A percentile compares a stretch with the other conserved stretches of the same genome.
Conservation (phyloP, 495 filamentous ascomycete species). For the Cercophora scortea region DNA sequence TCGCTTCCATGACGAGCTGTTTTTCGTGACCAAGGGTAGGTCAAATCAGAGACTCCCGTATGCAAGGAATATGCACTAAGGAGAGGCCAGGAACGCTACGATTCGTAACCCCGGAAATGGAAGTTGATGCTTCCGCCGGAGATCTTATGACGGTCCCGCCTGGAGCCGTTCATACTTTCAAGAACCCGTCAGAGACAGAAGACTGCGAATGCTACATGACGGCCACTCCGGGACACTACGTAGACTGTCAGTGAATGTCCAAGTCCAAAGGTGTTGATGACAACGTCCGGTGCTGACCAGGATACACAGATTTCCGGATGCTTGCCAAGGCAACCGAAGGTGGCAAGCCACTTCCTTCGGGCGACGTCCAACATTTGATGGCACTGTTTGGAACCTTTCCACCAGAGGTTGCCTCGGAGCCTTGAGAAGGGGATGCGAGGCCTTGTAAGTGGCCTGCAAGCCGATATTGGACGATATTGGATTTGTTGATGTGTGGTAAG, state of each 20-base stretch:
- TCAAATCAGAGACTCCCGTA: neutral
- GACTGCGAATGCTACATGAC: conserved; percentile 50
- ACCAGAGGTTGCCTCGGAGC: conserved; percentile 22
- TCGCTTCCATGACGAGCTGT: conserved; percentile 48
- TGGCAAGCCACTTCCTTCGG: conserved; percentile 11
- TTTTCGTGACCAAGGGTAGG: conserved; percentile 42
- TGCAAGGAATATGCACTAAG: neutral
- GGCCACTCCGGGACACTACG: conserved; percentile 37
- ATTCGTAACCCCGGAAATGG: conserved; percentile 33
- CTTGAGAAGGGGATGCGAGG: conserved; percentile 5
- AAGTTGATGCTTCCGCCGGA: conserved; percentile 38
- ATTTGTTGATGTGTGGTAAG: neutral
- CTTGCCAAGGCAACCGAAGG: conserved; percentile 17
- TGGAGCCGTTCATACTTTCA: conserved; percentile 46
- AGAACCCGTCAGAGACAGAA: conserved; percentile 41
- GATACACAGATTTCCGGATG: conserved; percentile 23
- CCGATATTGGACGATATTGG: neutral
- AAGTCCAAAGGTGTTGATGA: neutral
- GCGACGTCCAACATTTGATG: conserved; percentile 23
- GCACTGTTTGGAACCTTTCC: conserved; percentile 29
- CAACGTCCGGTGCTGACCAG: neutral
- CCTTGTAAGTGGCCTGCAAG: neutral
- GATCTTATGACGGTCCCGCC: conserved; percentile 46
- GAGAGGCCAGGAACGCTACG: conserved; percentile 16
- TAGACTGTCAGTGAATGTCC: conserved; percentile 18